Evolutionary conservation across 257 asterid genomes (phyloP).

Genomic region (Solanum bulbocastanum): DNA sequence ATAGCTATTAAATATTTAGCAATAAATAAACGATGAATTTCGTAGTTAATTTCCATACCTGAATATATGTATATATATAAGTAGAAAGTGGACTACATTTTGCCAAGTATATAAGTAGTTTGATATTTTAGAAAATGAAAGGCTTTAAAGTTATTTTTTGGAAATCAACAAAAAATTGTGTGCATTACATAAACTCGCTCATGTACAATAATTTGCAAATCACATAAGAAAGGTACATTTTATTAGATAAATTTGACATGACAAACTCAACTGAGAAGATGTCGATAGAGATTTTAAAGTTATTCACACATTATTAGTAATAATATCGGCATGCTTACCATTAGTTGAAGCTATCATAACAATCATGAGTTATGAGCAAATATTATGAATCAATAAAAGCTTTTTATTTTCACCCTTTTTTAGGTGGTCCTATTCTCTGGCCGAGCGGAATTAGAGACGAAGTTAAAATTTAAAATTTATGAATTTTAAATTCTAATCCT

Average conservation of each 20-base stretch:
- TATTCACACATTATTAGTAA: background rate
- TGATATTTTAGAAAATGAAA: background rate
- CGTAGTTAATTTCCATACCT: background rate
- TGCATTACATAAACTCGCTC: background rate
- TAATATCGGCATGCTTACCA: slow-evolving; percentile 1
- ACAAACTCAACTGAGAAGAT: background rate
- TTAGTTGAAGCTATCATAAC: background rate
- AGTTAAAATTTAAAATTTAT: background rate
- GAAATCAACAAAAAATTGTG: background rate
- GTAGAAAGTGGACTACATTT: background rate
- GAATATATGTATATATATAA: background rate
- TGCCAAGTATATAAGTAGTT: background rate
- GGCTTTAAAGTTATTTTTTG: background rate
- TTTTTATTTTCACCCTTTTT: background rate
- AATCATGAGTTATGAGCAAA: background rate
- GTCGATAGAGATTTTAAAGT: background rate
- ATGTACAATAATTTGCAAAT: background rate
- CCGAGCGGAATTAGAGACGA: accelerated
- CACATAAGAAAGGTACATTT: background rate
- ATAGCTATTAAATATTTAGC: background rate
- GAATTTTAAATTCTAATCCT: accelerated
- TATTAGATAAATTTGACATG: background rate
- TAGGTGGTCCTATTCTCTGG: background rate
- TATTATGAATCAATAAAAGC: background rate
- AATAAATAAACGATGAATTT: background rate